phyloP scores from a whole-genome alignment of 805 yeast genomes.

The Monosporozyma servazzii region DNA sequence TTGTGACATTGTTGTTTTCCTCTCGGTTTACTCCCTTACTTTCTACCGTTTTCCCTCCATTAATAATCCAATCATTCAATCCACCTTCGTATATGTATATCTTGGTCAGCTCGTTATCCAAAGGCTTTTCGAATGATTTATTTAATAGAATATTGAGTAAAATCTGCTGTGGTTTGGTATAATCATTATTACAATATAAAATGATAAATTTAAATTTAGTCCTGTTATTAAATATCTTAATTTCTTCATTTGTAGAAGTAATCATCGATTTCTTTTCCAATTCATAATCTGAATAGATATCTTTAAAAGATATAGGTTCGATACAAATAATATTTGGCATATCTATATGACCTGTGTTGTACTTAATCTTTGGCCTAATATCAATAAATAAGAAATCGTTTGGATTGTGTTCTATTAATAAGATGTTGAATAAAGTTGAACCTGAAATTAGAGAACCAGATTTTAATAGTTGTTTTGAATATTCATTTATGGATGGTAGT shows the following conservation, averaged over 20 bases:
- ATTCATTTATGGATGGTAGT: neutral
- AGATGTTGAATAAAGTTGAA: slow-evolving; percentile 7
- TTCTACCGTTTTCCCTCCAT: slow-evolving; percentile 7
- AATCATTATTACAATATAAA: slow-evolving; percentile 33
- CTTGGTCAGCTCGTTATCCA: slow-evolving; percentile 8
- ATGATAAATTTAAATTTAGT: slow-evolving; percentile 53
- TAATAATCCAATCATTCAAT: slow-evolving; percentile 18
- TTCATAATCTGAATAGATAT: slow-evolving; percentile 49
- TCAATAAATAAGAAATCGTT: slow-evolving; percentile 53
- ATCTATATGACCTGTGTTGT: slow-evolving; percentile 53
- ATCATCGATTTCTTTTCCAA: slow-evolving; percentile 53
- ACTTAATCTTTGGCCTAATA: slow-evolving; percentile 52
- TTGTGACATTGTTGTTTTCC: neutral
- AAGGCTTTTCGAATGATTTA: slow-evolving; percentile 24
- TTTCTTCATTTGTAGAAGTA: slow-evolving; percentile 49
- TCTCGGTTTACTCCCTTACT: neutral
- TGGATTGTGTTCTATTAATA: slow-evolving; percentile 8
- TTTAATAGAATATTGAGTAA: slow-evolving; percentile 17
- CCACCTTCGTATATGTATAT: slow-evolving; percentile 21
- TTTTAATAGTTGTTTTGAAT: neutral
- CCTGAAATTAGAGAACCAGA: slow-evolving; percentile 9
- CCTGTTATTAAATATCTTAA: slow-evolving; percentile 43
- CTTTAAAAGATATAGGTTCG: slow-evolving; percentile 57
- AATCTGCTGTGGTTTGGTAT: slow-evolving; percentile 13
- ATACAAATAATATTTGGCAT: slow-evolving; percentile 55